Evolutionary conservation across 441 rosid genomes (phyloP).

Genomic region (Populus trichocarpa): DNA sequence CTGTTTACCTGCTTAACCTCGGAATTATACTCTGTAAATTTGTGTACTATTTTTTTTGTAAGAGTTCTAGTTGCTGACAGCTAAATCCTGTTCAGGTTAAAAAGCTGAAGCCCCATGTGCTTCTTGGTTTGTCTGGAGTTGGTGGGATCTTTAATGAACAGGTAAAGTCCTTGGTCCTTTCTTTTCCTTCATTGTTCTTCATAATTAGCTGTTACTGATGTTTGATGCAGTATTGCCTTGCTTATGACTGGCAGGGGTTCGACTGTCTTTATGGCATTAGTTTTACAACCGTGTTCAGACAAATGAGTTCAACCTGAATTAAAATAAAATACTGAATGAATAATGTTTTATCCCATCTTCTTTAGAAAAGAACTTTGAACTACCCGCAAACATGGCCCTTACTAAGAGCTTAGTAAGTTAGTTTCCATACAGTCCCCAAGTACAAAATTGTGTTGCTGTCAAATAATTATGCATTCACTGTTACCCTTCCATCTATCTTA

Average conservation of each 20-base stretch:
- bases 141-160: constrained; percentile 86
- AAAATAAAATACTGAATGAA: neutral
- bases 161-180: constrained; percentile 36
- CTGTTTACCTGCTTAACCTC: neutral
- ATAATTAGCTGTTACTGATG: neutral
- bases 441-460: neutral
- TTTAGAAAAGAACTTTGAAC: neutral
- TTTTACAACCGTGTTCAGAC: neutral
- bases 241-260: neutral
- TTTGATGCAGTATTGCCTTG: neutral
- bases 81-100: constrained; percentile 56
- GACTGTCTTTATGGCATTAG: neutral
- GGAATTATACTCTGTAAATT: neutral
- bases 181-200: constrained; percentile 11
- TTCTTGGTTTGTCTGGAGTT: constrained; percentile 99
- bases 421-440: neutral
- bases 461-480: neutral
- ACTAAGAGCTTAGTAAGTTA: neutral
- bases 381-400: neutral
- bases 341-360: neutral
- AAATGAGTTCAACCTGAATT: neutral
- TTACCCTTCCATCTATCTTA: neutral
- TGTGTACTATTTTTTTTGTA: neutral
- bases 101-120: constrained; percentile 84
- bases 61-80: constrained; percentile 17